Evolutionary conservation across 257 asterid species (phyloP).

Genomic region (Jasminum sambac): DNA sequence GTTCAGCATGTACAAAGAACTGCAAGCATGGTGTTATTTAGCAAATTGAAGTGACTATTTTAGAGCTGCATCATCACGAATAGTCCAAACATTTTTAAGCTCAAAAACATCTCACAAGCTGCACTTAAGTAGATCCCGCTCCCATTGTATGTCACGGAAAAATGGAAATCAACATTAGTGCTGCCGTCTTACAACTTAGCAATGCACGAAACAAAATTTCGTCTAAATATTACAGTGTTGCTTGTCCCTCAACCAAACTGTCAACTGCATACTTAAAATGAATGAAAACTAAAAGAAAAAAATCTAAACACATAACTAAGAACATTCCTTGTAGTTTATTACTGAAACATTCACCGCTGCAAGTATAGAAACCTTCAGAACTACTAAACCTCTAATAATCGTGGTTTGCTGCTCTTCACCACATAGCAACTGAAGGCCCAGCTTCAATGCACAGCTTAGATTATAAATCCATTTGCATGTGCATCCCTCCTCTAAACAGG

Average conservation of each 20-base stretch:
- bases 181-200: background rate
- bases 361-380: background rate
- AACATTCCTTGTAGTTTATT: conserved; percentile 1
- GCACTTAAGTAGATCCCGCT: background rate
- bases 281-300: background rate
- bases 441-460: conserved; percentile 1
- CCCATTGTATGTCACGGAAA: background rate
- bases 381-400: background rate
- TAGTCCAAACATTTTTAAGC: too few species aligned
- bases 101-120: background rate
- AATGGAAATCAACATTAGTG: background rate
- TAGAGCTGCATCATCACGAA: too few species aligned
- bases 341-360: background rate
- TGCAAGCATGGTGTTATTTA: conserved; percentile 3
- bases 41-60: conserved; percentile 18
- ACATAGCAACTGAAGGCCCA: too few species aligned
- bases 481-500: conserved; percentile 5
- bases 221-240: background rate
- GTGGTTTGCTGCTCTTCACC: too few species aligned
- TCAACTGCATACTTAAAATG: background rate
- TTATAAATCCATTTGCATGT: conserved; percentile 27
- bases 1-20: conserved; percentile 28
- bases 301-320: background rate
- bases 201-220: background rate
- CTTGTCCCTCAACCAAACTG: background rate